These are phyloP conservation scores for Ascoidea rubescens DNA, from an alignment of 805 yeast genomes.

Conservation along the genomic window DNA sequence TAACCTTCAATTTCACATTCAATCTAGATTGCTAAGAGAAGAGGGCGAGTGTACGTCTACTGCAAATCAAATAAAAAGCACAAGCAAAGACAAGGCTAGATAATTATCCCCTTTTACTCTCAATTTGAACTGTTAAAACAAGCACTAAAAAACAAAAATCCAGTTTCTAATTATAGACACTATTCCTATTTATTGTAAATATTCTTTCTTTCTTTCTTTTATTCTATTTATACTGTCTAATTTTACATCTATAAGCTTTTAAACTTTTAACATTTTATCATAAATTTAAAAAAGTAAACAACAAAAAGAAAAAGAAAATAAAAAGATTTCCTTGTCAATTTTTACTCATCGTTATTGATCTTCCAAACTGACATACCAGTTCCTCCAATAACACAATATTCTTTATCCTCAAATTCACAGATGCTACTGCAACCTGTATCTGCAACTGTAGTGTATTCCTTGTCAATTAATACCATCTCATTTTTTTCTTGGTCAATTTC, in stretches of 20 bases:
- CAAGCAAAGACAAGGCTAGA: slow-evolving; percentile 79
- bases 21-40: slow-evolving; percentile 71
- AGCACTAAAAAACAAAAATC: too few species aligned
- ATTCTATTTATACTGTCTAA: too few species aligned
- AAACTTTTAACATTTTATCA: too few species aligned
- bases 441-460: slow-evolving; percentile 66
- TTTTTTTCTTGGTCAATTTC: slow-evolving; percentile 16
- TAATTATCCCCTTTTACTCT: background rate
- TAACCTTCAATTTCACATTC: slow-evolving; percentile 1
- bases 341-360: slow-evolving; percentile 1
- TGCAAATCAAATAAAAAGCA: slow-evolving; percentile 91
- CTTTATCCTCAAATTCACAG: slow-evolving; percentile 15
- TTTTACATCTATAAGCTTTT: too few species aligned
- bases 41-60: slow-evolving; percentile 85
- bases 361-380: slow-evolving; percentile 60
- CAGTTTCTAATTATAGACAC: too few species aligned
- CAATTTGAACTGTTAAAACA: too few species aligned
- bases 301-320: too few species aligned
- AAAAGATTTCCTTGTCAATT: too few species aligned
- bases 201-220: too few species aligned
- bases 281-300: too few species aligned
- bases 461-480: slow-evolving; percentile 19
- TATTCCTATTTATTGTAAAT: too few species aligned
- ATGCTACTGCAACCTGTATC: slow-evolving; percentile 72
- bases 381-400: slow-evolving; percentile 51